phyloP scores from a whole-genome alignment of 805 yeast species.

The Cyberlindnera japonica region DNA sequence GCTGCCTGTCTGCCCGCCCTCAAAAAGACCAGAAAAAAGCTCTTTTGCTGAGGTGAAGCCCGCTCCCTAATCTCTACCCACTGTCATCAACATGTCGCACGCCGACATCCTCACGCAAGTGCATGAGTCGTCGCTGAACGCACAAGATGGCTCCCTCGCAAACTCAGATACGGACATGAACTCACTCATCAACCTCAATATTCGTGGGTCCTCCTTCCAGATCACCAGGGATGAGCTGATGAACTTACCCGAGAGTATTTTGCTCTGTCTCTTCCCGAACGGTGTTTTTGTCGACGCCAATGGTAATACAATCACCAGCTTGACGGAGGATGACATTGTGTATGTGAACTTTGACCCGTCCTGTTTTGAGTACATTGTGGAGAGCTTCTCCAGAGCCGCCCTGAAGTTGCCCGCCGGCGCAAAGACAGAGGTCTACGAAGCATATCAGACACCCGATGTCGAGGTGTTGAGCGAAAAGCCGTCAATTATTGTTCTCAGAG shows the following conservation, averaged over 20 bases:
- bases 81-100: slow-evolving; percentile 21
- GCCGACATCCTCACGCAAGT: slow-evolving; percentile 68
- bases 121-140: slow-evolving; percentile 41
- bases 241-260: slow-evolving; percentile 86
- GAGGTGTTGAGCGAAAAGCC: slow-evolving; percentile 77
- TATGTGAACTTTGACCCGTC: slow-evolving; percentile 82
- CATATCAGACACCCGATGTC: slow-evolving; percentile 45
- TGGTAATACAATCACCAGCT: slow-evolving; percentile 73
- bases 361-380: slow-evolving; percentile 81
- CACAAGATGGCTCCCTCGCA: slow-evolving; percentile 15
- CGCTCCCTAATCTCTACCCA: background rate
- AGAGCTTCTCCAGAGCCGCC: slow-evolving; percentile 66
- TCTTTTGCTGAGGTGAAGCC: too few relatives aligned
- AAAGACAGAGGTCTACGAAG: slow-evolving; percentile 36
- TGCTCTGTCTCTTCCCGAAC: slow-evolving; percentile 83
- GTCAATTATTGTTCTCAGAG: slow-evolving; percentile 85
- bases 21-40: too few relatives aligned
- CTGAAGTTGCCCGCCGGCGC: slow-evolving; percentile 45
- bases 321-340: slow-evolving; percentile 77
- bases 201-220: slow-evolving; percentile 70
- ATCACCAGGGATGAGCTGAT: slow-evolving; percentile 85
- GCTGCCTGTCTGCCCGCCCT: too few relatives aligned
- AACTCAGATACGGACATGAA: slow-evolving; percentile 39
- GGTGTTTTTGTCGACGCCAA: slow-evolving; percentile 79
- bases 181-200: slow-evolving; percentile 69